Evolutionary conservation across 208 protist genomes (phyloP).

Genomic region (Porcisia deanei): DNA sequence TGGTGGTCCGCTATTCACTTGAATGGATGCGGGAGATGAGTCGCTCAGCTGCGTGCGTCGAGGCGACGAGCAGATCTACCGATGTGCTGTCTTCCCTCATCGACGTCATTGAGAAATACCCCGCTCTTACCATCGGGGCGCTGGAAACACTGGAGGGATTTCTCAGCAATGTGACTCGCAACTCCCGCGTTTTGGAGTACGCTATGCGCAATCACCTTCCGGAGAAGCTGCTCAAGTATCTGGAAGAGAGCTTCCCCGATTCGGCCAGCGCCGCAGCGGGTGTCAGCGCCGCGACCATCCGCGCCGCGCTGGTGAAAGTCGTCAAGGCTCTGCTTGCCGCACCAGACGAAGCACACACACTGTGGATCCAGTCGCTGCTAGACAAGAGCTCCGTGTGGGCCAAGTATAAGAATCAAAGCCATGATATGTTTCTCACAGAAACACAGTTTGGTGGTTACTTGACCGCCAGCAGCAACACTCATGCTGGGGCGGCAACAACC

Average conservation of each 20-base stretch:
- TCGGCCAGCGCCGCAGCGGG: conserved; percentile 31
- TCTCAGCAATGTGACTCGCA: conserved; percentile 41
- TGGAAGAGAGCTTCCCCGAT: conserved; percentile 60
- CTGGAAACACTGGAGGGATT: conserved; percentile 66
- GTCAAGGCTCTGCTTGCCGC: conserved; percentile 75
- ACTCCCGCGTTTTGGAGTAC: conserved; percentile 32
- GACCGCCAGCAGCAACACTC: conserved; percentile 22
- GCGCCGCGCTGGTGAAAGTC: conserved; percentile 83
- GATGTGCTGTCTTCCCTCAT: conserved; percentile 54
- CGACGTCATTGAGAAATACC: conserved; percentile 32
- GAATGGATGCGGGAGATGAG: conserved; percentile 64
- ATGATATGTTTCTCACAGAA: conserved; percentile 89
- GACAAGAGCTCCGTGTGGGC: conserved; percentile 64
- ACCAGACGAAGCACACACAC: conserved; percentile 44
- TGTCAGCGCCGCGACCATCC: conserved; percentile 57
- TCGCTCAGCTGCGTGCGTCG: conserved; percentile 56
- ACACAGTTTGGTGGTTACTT: conserved; percentile 66
- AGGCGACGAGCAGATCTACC: conserved; percentile 42
- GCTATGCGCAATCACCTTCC: conserved; percentile 49
- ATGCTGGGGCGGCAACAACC: neutral
- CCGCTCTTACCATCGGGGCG: conserved; percentile 31
- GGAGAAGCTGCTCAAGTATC: conserved; percentile 51
- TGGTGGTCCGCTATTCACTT: conserved; percentile 30
- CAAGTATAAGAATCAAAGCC: conserved; percentile 91
- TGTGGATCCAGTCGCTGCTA: conserved; percentile 50